These are phyloP conservation scores for Diaporthe caulivora DNA, from an alignment of 2,329 filamentous ascomycete genomes.

Conservation along the genomic window DNA sequence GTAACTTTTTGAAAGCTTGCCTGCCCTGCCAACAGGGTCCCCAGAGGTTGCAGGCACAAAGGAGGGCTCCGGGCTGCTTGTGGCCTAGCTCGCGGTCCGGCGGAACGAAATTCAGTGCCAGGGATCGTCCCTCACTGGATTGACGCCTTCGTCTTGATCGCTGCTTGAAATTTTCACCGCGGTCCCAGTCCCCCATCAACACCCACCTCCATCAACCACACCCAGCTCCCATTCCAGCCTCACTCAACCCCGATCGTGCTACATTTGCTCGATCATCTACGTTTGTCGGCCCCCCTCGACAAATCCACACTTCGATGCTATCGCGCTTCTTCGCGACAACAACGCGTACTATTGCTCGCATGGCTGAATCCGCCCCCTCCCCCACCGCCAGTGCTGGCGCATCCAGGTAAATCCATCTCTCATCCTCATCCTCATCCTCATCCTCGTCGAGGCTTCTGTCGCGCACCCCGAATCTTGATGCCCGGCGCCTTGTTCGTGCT, in stretches of 20 bases:
- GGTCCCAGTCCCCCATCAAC: conserved; percentile 2
- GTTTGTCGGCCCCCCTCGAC: background rate
- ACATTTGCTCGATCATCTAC: conserved; percentile 16
- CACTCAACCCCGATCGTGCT: conserved; percentile 12
- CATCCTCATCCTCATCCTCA: background rate
- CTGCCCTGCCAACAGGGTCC: background rate
- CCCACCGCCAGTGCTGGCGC: conserved; percentile 10
- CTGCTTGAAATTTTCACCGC: conserved; percentile 26
- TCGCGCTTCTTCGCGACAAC: conserved; percentile 22
- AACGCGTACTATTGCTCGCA: conserved; percentile 10
- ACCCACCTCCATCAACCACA: background rate
- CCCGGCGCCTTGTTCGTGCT: background rate
- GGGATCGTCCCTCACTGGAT: conserved; percentile 23
- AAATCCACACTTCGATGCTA: background rate
- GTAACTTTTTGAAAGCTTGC: background rate
- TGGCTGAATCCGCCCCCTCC: conserved; percentile 32
- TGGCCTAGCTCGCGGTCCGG: conserved; percentile 25
- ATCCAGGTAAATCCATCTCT: conserved; percentile 28
- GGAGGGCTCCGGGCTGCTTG: background rate
- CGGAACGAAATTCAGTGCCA: conserved; percentile 31
- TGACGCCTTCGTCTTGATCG: conserved; percentile 20
- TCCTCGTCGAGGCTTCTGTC: background rate
- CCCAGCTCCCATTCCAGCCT: background rate
- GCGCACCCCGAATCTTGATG: conserved; percentile 15
- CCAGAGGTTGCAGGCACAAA: background rate